Evolutionary conservation across 257 asterid species (phyloP).

Genomic region (Solanum megistacrolobum): DNA sequence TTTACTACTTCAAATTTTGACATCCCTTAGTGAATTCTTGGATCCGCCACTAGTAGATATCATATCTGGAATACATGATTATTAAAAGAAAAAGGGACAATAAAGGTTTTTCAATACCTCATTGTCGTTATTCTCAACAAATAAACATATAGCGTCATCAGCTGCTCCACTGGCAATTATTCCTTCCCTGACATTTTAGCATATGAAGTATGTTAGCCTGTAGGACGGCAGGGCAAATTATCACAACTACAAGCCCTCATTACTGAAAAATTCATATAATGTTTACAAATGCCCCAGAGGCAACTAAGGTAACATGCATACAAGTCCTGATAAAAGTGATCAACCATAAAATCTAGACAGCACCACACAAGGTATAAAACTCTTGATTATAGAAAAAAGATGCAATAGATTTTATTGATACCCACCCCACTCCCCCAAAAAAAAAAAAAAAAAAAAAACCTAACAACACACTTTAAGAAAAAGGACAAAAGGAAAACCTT

Average conservation of each 20-base stretch:
- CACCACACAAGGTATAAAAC: neutral
- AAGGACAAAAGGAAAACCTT: neutral
- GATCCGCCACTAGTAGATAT: neutral
- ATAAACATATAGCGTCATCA: slow-evolving; percentile 83
- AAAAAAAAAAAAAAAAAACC: too few relatives aligned
- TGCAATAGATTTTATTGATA: neutral
- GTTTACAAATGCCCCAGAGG: neutral
- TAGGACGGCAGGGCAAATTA: neutral
- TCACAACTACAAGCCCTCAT: neutral
- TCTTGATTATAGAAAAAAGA: neutral
- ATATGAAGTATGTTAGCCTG: neutral
- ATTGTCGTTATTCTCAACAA: slow-evolving; percentile 51
- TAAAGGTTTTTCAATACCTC: slow-evolving; percentile 30
- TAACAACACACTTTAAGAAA: neutral
- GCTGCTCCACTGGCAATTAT: slow-evolving; percentile 81
- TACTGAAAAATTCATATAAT: neutral
- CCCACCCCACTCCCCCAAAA: too few relatives aligned
- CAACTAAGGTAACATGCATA: neutral
- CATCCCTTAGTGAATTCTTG: neutral
- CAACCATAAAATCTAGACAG: neutral
- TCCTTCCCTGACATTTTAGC: slow-evolving; percentile 56
- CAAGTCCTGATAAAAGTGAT: neutral
- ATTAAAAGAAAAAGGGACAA: neutral
- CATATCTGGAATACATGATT: neutral
- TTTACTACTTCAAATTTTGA: neutral